A percentile compares a stretch with the other conserved stretches of the same genome.
phyloP scores from a whole-genome alignment of 306 rosid species.

The Acacia acuminata region DNA sequence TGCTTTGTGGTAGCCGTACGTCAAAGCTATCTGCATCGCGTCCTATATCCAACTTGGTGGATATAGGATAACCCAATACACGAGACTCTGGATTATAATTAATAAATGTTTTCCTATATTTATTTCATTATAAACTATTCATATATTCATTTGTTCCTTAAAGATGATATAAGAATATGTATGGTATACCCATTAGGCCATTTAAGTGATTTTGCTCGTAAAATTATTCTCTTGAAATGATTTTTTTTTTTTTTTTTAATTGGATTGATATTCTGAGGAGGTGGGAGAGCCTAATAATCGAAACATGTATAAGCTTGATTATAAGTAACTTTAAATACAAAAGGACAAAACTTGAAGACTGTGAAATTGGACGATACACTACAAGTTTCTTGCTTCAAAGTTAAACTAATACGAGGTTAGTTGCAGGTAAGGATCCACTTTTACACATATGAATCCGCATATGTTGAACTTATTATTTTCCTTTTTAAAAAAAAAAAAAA shows the following conservation, averaged over 20 bases:
- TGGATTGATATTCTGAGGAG: background rate
- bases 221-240: background rate
- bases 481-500: background rate
- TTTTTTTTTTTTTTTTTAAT: too few species aligned
- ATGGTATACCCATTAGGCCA: background rate
- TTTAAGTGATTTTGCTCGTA: background rate
- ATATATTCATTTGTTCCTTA: background rate
- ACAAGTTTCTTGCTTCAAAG: constrained; percentile 7
- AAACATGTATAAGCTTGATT: background rate
- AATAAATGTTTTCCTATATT: background rate
- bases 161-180: background rate
- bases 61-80: background rate
- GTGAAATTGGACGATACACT: background rate
- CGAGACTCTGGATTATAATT: background rate
- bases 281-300: background rate
- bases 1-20: constrained; percentile 28
- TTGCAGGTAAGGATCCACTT: background rate
- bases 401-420: background rate
- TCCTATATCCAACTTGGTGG: constrained; percentile 26
- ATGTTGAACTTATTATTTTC: background rate
- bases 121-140: background rate
- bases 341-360: background rate
- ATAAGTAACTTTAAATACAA: background rate
- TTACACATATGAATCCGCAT: background rate
- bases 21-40: constrained; percentile 17